phyloP scores from a whole-genome alignment of 2,329 filamentous ascomycete genomes.

The Achaetomium macrosporum region DNA sequence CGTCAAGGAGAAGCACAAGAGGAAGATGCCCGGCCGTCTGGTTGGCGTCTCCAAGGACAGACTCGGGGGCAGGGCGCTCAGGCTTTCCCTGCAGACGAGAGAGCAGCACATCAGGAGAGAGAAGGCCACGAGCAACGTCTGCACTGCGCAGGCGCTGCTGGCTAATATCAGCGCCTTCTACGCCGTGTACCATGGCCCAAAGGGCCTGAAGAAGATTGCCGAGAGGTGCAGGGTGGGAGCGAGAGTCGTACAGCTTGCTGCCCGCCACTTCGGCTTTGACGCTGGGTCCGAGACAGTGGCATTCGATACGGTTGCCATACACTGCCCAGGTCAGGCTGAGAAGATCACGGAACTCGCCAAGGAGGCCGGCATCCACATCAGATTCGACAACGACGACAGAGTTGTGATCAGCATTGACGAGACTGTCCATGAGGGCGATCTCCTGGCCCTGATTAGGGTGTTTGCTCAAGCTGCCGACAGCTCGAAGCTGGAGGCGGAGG shows the following conservation, averaged over 20 bases:
- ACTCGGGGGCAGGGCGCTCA: slow-evolving; percentile 71
- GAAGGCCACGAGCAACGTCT: slow-evolving; percentile 96
- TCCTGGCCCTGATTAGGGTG: slow-evolving; percentile 21
- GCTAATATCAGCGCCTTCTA: slow-evolving; percentile 97
- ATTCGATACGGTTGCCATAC: slow-evolving; percentile 76
- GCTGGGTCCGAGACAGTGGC: slow-evolving; percentile 51
- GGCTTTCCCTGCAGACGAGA: slow-evolving; percentile 82
- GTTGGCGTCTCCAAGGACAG: slow-evolving; percentile 91
- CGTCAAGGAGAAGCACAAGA: slow-evolving; percentile 83
- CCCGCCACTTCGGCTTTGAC: slow-evolving; percentile 57
- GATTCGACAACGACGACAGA: slow-evolving; percentile 53
- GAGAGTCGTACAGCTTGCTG: slow-evolving; percentile 59
- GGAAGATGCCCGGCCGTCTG: slow-evolving; percentile 86
- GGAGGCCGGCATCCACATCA: slow-evolving; percentile 53
- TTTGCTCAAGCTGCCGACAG: slow-evolving; percentile 20
- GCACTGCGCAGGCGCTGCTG: slow-evolving; percentile 86
- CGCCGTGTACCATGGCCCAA: slow-evolving; percentile 85
- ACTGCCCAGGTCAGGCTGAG: slow-evolving; percentile 43
- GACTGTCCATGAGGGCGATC: slow-evolving; percentile 28
- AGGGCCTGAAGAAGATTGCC: slow-evolving; percentile 77
- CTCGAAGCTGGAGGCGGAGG: slow-evolving; percentile 13
- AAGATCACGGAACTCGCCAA: slow-evolving; percentile 47
- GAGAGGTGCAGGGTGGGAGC: slow-evolving; percentile 68
- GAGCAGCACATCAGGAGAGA: slow-evolving; percentile 96
- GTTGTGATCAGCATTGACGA: slow-evolving; percentile 77